Evolutionary conservation across 305 asterid species (phyloP).

Genomic region (Rubia balearica): DNA sequence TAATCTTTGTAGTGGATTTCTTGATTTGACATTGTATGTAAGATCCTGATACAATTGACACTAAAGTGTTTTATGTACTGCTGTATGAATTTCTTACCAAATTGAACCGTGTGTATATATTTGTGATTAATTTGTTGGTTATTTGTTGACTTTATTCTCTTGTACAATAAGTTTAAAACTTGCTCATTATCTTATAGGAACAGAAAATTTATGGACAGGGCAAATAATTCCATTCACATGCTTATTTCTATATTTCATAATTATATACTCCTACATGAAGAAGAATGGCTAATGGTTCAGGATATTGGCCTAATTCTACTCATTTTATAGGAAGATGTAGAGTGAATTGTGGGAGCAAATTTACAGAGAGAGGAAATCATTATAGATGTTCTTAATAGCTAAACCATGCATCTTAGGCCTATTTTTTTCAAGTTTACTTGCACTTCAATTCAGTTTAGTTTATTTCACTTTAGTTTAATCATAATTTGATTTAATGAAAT

Average conservation of each 20-base stretch:
- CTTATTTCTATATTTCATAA: background rate
- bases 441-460: no score
- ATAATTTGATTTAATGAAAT: no score
- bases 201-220: background rate
- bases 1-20: background rate
- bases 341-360: no score
- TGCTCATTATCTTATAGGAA: background rate
- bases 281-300: no score
- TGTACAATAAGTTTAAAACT: background rate
- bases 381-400: no score
- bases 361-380: no score
- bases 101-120: background rate
- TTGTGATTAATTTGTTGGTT: background rate
- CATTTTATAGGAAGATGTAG: no score
- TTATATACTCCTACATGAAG: no score
- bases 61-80: background rate
- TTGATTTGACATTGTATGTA: slow-evolving; percentile 7
- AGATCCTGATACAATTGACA: background rate
- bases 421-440: no score
- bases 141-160: background rate
- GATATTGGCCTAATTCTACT: no score
- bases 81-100: slow-evolving; percentile 3
- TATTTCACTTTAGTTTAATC: no score
- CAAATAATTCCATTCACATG: background rate
- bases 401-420: no score